Evolutionary conservation across 768 basidiomycete genomes (phyloP).

Genomic region (Russula foetens): DNA sequence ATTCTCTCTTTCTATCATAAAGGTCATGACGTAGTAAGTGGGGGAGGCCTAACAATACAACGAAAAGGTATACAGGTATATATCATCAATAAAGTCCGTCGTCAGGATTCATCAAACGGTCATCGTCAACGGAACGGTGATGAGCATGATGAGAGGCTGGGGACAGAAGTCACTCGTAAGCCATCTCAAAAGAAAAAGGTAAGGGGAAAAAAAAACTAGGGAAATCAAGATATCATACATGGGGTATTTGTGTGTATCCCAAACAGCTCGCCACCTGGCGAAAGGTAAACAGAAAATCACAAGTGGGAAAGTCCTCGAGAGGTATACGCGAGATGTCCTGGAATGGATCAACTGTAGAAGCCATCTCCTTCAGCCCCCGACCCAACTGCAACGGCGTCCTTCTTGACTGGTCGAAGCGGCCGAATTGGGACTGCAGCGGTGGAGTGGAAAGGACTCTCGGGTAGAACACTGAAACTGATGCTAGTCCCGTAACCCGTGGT

Average conservation of each 20-base stretch:
- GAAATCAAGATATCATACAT: constrained; percentile 10
- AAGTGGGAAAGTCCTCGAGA: neutral
- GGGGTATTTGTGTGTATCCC: constrained; percentile 15
- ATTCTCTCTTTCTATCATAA: constrained; percentile 28
- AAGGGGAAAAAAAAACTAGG: neutral
- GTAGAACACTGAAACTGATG: constrained; percentile 79
- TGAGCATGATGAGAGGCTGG: neutral
- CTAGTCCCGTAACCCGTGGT: constrained; percentile 56
- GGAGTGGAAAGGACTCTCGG: constrained; percentile 49
- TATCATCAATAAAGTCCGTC: constrained; percentile 15
- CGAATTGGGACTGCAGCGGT: constrained; percentile 32
- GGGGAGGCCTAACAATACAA: constrained; percentile 36
- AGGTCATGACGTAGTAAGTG: constrained; percentile 27
- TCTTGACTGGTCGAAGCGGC: constrained; percentile 40
- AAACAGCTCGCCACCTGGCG: constrained; percentile 4
- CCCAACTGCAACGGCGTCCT: constrained; percentile 44
- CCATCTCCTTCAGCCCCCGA: constrained; percentile 67
- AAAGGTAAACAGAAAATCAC: constrained; percentile 1
- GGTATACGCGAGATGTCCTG: neutral
- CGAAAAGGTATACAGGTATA: constrained; percentile 28
- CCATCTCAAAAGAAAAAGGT: neutral
- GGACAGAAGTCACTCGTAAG: too few relatives aligned
- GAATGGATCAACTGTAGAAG: constrained; percentile 11
- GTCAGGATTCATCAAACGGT: neutral
- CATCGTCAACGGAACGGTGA: neutral